These are phyloP conservation scores for Mycena indigotica DNA, from an alignment of 768 basidiomycete genomes.

Conservation along the genomic window DNA sequence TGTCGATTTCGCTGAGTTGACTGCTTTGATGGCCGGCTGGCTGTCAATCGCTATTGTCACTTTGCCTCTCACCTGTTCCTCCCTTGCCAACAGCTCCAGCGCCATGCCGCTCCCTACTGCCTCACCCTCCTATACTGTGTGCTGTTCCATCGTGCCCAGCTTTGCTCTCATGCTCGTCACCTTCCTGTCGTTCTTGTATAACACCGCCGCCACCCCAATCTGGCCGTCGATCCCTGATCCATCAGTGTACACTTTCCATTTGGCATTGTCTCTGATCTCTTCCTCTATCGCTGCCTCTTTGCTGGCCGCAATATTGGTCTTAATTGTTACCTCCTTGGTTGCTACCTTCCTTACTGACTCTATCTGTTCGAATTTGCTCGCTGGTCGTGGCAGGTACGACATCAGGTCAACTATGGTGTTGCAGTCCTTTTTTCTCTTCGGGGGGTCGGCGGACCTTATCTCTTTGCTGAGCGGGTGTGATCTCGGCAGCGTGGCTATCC, in stretches of 20 bases:
- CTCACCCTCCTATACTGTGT: conserved; percentile 29
- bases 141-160: conserved; percentile 11
- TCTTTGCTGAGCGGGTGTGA: not conserved
- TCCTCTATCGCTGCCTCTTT: not conserved
- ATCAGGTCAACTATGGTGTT: not conserved
- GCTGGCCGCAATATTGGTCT: not conserved
- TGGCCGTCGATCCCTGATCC: conserved; percentile 16
- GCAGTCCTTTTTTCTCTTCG: not conserved
- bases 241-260: conserved; percentile 18
- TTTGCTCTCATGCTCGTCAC: not conserved
- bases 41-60: conserved; percentile 21
- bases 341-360: not conserved
- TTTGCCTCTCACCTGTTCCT: not conserved
- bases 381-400: not conserved
- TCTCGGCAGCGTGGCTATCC: not conserved
- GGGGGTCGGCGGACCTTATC: not conserved
- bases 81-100: conserved; percentile 1
- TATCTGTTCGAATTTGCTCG: not conserved
- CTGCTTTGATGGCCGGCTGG: conserved; percentile 17
- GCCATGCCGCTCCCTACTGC: conserved; percentile 22
- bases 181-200: not conserved
- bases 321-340: not conserved
- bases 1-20: not conserved
- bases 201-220: conserved; percentile 25
- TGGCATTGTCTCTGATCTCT: not conserved